Conservation (phyloP, 495 filamentous ascomycete genomes). For the Penicillium verhagenii region DNA sequence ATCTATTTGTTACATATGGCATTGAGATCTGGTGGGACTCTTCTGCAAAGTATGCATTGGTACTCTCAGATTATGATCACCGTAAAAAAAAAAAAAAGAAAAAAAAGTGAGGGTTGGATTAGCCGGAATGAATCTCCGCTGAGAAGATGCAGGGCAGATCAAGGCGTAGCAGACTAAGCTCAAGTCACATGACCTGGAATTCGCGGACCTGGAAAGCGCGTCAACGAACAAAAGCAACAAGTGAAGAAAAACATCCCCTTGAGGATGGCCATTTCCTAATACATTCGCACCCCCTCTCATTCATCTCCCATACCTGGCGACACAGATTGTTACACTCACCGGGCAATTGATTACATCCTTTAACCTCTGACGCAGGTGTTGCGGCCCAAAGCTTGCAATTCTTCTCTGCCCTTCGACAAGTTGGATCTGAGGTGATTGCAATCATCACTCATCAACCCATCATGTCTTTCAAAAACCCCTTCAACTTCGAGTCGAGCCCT, state of each 20-base stretch:
- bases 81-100: too few relatives aligned
- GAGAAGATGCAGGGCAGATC: too few relatives aligned
- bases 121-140: too few relatives aligned
- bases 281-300: background rate
- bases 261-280: conserved; percentile 8
- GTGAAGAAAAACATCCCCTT: conserved; percentile 8
- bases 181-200: conserved; percentile 5
- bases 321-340: background rate
- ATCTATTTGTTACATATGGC: too few relatives aligned
- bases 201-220: conserved; percentile 14
- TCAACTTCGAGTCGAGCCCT: conserved; percentile 36
- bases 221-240: background rate
- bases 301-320: background rate
- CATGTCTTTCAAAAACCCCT: conserved; percentile 43
- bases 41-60: too few relatives aligned
- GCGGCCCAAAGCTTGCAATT: conserved; percentile 24
- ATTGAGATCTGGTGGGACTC: too few relatives aligned
- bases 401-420: conserved; percentile 13
- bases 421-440: conserved; percentile 4
- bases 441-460: conserved; percentile 18
- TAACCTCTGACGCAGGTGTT: conserved; percentile 18
- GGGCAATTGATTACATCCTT: conserved; percentile 2
- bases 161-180: background rate
- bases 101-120: too few relatives aligned
- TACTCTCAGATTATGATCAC: too few relatives aligned